Conservation (phyloP, 148 eudicot species). For the Talinum fruticosum region DNA sequence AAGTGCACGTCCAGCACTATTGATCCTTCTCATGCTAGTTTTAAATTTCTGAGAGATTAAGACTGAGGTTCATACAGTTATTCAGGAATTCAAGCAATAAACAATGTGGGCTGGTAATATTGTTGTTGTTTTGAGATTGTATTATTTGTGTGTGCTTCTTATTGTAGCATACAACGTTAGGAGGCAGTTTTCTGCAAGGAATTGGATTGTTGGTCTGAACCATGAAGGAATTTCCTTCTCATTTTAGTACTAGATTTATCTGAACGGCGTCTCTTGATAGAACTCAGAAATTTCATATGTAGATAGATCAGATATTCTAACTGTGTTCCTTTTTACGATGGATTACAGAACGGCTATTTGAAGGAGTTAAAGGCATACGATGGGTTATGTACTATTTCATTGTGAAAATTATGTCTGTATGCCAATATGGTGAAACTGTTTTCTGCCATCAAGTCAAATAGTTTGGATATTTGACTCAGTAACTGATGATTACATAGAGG, state of each 20-base stretch:
- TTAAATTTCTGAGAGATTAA: neutral
- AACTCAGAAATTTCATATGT: neutral
- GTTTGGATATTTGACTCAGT: neutral
- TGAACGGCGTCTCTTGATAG: neutral
- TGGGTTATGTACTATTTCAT: neutral
- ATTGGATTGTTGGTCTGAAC: neutral
- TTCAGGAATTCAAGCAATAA: neutral
- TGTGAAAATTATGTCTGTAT: neutral
- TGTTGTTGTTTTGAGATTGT: neutral
- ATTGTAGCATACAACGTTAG: neutral
- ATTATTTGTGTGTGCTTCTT: neutral
- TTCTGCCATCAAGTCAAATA: neutral
- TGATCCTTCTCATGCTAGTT: neutral
- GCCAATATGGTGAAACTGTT: neutral
- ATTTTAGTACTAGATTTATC: neutral
- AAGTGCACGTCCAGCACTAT: slow-evolving; percentile 1
- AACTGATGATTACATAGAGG: neutral
- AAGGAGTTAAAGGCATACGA: too few relatives aligned
- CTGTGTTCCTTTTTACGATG: neutral
- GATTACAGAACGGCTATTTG: too few relatives aligned
- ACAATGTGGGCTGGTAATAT: neutral
- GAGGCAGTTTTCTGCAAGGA: neutral
- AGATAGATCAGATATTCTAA: neutral
- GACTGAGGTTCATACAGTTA: neutral
- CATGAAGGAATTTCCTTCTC: neutral